Base-by-base conservation (phyloP, 352 stramenopile genomes). In the Globisporangium emineosum region DNA sequence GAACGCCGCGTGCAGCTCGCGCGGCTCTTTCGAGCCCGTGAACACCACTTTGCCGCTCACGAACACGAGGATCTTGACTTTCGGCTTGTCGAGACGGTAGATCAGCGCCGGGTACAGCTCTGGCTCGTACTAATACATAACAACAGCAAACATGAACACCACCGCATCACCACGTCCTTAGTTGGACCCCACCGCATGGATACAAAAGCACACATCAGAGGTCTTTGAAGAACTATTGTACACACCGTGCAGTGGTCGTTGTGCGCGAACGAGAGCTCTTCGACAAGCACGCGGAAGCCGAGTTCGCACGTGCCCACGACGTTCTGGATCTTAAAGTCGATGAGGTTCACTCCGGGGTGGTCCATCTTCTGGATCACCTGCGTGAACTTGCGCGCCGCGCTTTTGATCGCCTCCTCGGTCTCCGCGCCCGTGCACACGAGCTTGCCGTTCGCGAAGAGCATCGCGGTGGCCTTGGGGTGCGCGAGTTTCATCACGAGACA, bases 61-160 rank as follows among this genome's bases (percentile, higher is more conserved):
- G 78, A 99, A 99, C 58, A 99, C 98, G 23, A 99, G 78, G n/a
- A 99, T 84, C 56, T 99, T 98, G 13, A 99, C 93, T 60, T 98
- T 93, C 27, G 97, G 97, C 55, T 96, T 89, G 19, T 96, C 83
- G 65, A 99, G 86, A 15, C 97, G 88, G 78, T 99, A 99, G 76
- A 99, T 98, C 19, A 99, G 76, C 45, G 97, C 98, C 13, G 97
- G 97, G 69, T 99, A 99, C 35, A 99, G 72, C 73, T 99, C 98
- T 5, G 98, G 98, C 73, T 99, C 98, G 69, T 99, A 99, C 69
- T 96, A 19, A 62, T 0, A 35, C 29, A 55, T 3, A 12, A 27
- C 35, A 49, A 5, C 21, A 19, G 8, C 29, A 57, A 13, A 30
- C 40, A 35, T 17, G 6, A 23, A 17, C 29, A 5, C 7, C 43